Evolutionary conservation across 257 asterid species (phyloP), one percentile per base, ranked within the genome.

Genomic region (Scutellaria barbata): DNA sequence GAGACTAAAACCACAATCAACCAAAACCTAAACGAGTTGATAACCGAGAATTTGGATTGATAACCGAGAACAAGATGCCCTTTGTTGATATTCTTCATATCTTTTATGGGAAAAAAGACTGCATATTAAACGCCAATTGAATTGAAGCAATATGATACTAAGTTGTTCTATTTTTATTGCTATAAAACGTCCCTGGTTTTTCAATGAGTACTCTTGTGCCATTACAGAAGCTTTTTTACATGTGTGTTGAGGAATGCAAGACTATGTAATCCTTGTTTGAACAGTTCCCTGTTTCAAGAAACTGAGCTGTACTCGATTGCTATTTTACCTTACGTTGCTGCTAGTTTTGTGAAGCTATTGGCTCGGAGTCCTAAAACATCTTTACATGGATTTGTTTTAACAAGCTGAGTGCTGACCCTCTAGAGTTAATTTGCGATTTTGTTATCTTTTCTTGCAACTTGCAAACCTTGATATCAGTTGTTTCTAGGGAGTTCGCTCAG

Each of bases 401-500:
- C 3, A 40, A 68, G 16, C 41, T 16, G 43, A 35, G 46, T 70
- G 22, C 41, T 58, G 54, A 43, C 56, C 39, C 47, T 11, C 10
- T 35, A 35, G 64, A 48, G 65, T 45, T 35, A 58, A 7, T 43
- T 37, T 69, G 30, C 22, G 12, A 50, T 18, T 17, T 47, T 55
- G 16, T 30, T 42, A 37, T 39, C 14, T 79, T 13, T 16, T 51
- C 59, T 66, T 18, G 60, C 30, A 1, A 25, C 30, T 74, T 65
- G 17, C 37, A 37, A 41, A 64, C 41, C 17, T 61, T n/a, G 61
- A 37, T 72, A n/a, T 40, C 60, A 8, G 70, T 72, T 62, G 25
- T 47, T 17, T 64, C 18, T 72, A 89, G 96, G 88, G 68, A 43
- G 60, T 30, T 71, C 62, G 33, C 74, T 47, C 73, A 13, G 85